Percentiles rank a stretch among this genome's conserved stretches.
Evolutionary conservation across 441 rosid species (phyloP).

Genomic region (Rhodomyrtus psidioides): DNA sequence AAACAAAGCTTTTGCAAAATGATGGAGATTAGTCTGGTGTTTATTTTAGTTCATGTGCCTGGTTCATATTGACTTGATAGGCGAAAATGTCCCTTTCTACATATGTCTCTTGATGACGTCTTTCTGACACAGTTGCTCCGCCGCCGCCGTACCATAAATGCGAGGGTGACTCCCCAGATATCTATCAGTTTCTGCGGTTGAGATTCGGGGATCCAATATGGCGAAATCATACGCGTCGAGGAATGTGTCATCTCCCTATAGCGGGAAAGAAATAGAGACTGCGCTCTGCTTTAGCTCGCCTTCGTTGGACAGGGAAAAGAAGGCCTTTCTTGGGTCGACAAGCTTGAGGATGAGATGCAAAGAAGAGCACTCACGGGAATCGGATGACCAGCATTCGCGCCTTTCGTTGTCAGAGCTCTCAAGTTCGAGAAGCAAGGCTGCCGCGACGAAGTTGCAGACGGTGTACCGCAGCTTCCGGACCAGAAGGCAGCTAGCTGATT

Average conservation of each 20-base stretch:
- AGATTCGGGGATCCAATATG: conserved; percentile 45
- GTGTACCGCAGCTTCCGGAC: conserved; percentile 92
- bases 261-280: conserved; percentile 42
- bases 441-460: conserved; percentile 77
- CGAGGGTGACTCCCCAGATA: conserved; percentile 38
- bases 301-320: conserved; percentile 23
- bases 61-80: background rate
- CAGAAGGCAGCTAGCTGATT: conserved; percentile 88
- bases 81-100: background rate
- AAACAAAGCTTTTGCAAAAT: background rate
- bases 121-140: background rate
- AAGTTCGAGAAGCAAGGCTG: conserved; percentile 58
- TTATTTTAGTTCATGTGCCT: background rate
- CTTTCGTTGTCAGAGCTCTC: conserved; percentile 29
- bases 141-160: background rate
- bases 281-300: conserved; percentile 34
- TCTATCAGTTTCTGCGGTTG: conserved; percentile 41
- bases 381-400: background rate
- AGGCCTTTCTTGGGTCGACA: conserved; percentile 7
- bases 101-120: background rate
- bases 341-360: conserved; percentile 15
- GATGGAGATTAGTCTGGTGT: background rate
- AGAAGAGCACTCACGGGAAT: conserved; percentile 4
- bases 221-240: conserved; percentile 45
- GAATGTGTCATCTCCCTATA: conserved; percentile 60